Evolutionary conservation across 306 rosid genomes (phyloP).

Genomic region (Glycine tomentella): DNA sequence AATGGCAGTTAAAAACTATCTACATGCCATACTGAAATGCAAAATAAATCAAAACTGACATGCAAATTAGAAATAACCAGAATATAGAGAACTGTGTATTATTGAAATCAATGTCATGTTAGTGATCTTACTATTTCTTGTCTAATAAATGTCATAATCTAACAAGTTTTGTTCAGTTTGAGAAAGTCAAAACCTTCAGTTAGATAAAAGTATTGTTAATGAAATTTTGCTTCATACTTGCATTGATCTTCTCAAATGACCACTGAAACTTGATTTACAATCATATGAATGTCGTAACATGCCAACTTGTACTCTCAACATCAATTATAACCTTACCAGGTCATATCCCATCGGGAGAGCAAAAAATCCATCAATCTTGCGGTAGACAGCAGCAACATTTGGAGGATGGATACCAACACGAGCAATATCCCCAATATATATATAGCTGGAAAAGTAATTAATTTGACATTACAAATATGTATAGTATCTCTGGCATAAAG

Average conservation of each 20-base stretch:
- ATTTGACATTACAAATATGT: conserved; percentile 27
- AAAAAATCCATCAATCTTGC: conserved; percentile 70
- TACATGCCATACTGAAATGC: neutral
- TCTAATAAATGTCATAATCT: too few relatives aligned
- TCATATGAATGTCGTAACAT: conserved; percentile 30
- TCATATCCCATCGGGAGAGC: conserved; percentile 88
- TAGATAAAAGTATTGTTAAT: too few relatives aligned
- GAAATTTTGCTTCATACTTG: conserved; percentile 13
- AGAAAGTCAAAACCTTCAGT: too few relatives aligned
- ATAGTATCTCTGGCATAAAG: conserved; percentile 28
- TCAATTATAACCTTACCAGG: conserved; percentile 68
- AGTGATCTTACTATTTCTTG: neutral
- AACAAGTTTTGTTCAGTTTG: too few relatives aligned
- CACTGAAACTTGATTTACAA: conserved; percentile 22
- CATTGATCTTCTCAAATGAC: conserved; percentile 21
- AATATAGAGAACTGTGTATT: neutral
- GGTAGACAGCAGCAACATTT: conserved; percentile 91
- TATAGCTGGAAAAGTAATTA: conserved; percentile 62
- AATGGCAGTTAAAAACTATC: neutral
- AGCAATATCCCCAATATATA: conserved; percentile 86
- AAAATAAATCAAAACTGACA: conserved; percentile 8
- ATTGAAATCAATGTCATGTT: conserved; percentile 1
- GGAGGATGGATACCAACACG: conserved; percentile 92
- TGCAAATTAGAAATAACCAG: neutral
- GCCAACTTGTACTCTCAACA: conserved; percentile 26